Conservation (phyloP, 148 eudicot genomes). For the Mesembryanthemum crystallinum region DNA sequence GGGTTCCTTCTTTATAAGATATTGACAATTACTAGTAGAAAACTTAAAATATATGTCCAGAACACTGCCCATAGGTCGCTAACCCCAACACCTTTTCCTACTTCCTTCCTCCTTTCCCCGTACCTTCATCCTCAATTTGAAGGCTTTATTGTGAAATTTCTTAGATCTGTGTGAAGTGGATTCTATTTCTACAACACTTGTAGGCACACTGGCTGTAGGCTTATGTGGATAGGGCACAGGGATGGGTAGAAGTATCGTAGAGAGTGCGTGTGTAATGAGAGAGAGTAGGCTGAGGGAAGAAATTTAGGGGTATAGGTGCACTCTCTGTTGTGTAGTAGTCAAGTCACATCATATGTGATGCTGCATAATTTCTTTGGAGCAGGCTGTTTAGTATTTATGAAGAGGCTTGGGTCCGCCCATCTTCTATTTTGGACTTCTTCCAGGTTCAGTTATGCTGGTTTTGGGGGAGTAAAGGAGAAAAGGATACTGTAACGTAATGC, state of each 20-base stretch:
- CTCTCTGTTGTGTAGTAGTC: no score
- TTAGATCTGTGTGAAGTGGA: neutral
- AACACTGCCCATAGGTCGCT: neutral
- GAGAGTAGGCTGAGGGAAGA: neutral
- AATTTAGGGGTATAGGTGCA: no score
- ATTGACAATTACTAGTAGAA: no score
- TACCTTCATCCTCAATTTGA: neutral
- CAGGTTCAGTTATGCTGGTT: no score
- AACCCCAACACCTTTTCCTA: neutral
- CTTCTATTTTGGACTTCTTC: no score
- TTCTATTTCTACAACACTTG: neutral
- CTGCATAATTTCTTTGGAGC: no score
- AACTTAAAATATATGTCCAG: neutral
- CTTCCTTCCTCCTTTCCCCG: neutral
- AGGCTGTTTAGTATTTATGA: no score
- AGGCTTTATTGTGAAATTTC: neutral
- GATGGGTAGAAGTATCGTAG: neutral
- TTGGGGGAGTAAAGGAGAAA: no score
- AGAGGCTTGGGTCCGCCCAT: no score
- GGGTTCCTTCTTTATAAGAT: neutral
- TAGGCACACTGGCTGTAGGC: neutral
- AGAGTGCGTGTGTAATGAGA: neutral
- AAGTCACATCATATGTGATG: no score
- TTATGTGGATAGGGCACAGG: neutral
- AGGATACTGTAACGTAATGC: no score